Evolutionary conservation across 1,139 yeast genomes (phyloP).

Genomic region (Candida tetrigidarum): DNA sequence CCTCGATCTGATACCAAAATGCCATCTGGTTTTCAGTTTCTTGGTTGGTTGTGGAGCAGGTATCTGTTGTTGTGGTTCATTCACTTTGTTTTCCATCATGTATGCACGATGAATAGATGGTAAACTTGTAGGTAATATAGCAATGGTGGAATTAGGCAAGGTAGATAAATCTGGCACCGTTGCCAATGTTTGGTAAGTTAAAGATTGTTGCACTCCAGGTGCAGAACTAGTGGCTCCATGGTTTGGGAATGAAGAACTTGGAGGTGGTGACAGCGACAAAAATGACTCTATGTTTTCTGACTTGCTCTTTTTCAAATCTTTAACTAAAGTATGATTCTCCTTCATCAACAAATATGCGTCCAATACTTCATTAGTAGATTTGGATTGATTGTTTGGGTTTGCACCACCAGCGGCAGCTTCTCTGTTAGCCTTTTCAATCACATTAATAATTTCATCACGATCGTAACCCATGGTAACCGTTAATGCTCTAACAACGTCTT

Average conservation of each 20-base stretch:
- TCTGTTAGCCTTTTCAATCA: slow-evolving; percentile 54
- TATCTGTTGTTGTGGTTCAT: slow-evolving; percentile 43
- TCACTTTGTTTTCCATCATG: slow-evolving; percentile 63
- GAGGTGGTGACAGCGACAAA: slow-evolving; percentile 56
- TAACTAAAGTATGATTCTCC: slow-evolving; percentile 75
- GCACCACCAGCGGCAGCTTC: slow-evolving; percentile 26
- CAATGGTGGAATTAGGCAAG: slow-evolving; percentile 71
- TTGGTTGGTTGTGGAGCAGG: slow-evolving; percentile 72
- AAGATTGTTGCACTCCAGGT: slow-evolving; percentile 52
- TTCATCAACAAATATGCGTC: slow-evolving; percentile 91
- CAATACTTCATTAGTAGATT: slow-evolving; percentile 65
- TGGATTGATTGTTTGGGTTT: slow-evolving; percentile 30
- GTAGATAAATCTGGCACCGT: slow-evolving; percentile 55
- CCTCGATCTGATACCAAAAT: slow-evolving; percentile 95
- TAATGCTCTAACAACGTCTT: slow-evolving; percentile 77
- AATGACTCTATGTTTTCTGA: slow-evolving; percentile 56
- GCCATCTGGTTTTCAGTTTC: slow-evolving; percentile 97
- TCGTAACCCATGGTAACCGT: slow-evolving; percentile 93
- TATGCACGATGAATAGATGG: slow-evolving; percentile 95
- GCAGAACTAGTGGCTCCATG: slow-evolving; percentile 32
- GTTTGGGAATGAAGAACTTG: slow-evolving; percentile 30
- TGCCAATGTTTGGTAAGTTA: slow-evolving; percentile 54
- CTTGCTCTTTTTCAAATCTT: slow-evolving; percentile 62
- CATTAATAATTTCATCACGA: slow-evolving; percentile 80
- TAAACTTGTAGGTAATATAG: slow-evolving; percentile 89